Base-by-base conservation (phyloP, 2,329 filamentous ascomycete species). In the Bipolaris cookei region DNA sequence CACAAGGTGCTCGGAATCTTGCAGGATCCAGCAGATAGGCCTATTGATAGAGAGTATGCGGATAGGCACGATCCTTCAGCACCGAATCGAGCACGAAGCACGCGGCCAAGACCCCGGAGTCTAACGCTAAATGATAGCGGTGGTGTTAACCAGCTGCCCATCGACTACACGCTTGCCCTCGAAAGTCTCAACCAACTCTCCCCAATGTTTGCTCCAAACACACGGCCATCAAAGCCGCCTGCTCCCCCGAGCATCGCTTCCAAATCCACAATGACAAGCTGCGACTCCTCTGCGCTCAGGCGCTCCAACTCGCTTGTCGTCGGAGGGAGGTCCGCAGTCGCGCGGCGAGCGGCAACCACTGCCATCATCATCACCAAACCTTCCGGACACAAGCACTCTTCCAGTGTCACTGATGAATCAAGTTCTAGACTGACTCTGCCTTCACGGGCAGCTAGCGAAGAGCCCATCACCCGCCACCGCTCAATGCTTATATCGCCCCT, bases 1-100 rank as follows among this genome's bases (percentile, higher is more conserved):
- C 78, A 79, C 66, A 78, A 71, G 59, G 69, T 79, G 16, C 68
- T 80, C 45, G 77, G 78, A 16, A 72, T 79, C 35, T 62, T 69
- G 10, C 53, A 65, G 54, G 57, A 61, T 38, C 35, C 47, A 51
- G 25, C 38, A 18, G 51, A 59, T 16, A 58, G 41, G 41, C 28
- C 45, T 18, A 10, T 25, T 21, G 48, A 52, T 28, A 43, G 56
- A 41, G 39, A 41, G 45, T 43, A 51, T 42, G 34, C 16, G 14
- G 51, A 48, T 21, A 39, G 43, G 35, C 56, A 59, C 45, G 59
- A 59, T 37, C 44, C 56, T 18, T 46, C 54, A 37, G 58, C 61
- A 45, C 32, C 45, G 25, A 51, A 52, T 51, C 64, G 69, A 59
- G 61, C 64, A 37, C 62, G 53, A 35, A 58, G 56, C 39, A 56